A percentile compares a stretch with the other conserved stretches of the same genome.
phyloP scores from a whole-genome alignment of 2,329 filamentous ascomycete species.

The Apiospora malaysiana region DNA sequence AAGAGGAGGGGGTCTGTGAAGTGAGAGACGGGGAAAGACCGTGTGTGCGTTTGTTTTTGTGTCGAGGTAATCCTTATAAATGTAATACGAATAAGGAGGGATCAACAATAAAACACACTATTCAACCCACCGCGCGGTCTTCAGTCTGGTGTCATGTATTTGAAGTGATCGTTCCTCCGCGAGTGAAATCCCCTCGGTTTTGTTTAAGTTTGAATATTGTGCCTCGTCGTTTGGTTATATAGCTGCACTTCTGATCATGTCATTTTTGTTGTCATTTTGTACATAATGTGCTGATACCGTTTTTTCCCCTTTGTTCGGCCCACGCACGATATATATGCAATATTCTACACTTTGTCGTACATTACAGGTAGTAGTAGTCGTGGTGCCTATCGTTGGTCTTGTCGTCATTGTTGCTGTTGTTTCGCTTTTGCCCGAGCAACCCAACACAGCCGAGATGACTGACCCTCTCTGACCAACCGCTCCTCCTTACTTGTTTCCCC shows the following conservation, averaged over 20 bases:
- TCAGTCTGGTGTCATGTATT: background rate
- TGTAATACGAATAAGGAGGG: background rate
- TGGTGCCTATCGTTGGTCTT: background rate
- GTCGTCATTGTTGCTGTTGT: background rate
- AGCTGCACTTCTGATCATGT: background rate
- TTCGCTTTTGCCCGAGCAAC: background rate
- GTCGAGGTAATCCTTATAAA: background rate
- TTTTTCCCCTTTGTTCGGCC: background rate
- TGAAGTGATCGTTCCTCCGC: background rate
- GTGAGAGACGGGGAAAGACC: too few species aligned
- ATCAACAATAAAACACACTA: background rate
- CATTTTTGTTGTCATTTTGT: constrained; percentile 11
- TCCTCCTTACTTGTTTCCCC: background rate
- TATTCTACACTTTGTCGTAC: constrained; percentile 17
- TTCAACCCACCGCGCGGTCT: background rate
- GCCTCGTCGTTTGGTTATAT: background rate
- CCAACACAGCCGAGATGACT: background rate
- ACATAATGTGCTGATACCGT: background rate
- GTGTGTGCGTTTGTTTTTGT: too few species aligned
- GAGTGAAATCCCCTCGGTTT: too few species aligned
- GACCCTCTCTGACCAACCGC: background rate
- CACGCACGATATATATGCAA: constrained; percentile 7
- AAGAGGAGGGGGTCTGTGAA: background rate
- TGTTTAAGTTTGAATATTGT: background rate
- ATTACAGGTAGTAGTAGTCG: background rate